Percentiles rank a stretch among this genome's conserved stretches.
phyloP scores from a whole-genome alignment of 2,329 filamentous ascomycete genomes.

The Paraphoma sp. region DNA sequence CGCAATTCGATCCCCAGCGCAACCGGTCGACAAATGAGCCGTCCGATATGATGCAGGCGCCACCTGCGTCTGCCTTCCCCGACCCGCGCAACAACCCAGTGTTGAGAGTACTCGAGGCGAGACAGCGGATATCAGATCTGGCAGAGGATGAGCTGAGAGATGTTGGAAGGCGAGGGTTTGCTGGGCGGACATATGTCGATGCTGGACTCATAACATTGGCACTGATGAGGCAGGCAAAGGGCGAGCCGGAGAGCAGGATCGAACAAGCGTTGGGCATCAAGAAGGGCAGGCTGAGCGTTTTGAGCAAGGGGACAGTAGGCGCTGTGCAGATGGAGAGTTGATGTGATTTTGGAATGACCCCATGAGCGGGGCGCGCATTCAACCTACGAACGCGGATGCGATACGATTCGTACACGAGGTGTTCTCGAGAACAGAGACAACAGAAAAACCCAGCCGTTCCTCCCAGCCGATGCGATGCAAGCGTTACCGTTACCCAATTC shows the following conservation, averaged over 20 bases:
- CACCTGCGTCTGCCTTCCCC: slow-evolving; percentile 39
- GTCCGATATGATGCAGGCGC: slow-evolving; percentile 41
- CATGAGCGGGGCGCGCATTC: slow-evolving; percentile 16
- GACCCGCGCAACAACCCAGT: slow-evolving; percentile 59
- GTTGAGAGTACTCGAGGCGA: slow-evolving; percentile 59
- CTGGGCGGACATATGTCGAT: slow-evolving; percentile 55
- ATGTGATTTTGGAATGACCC: slow-evolving; percentile 1
- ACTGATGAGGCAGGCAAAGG: slow-evolving; percentile 37
- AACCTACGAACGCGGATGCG: slow-evolving; percentile 13
- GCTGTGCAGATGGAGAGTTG: slow-evolving; percentile 24
- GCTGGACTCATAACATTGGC: slow-evolving; percentile 49
- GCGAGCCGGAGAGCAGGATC: slow-evolving; percentile 39
- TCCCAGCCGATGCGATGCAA: slow-evolving; percentile 27
- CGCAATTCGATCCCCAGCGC: slow-evolving; percentile 46
- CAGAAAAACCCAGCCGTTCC: slow-evolving; percentile 2
- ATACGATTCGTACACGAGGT: slow-evolving; percentile 24
- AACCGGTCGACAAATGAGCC: slow-evolving; percentile 30
- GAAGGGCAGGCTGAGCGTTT: slow-evolving; percentile 38
- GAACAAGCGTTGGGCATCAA: slow-evolving; percentile 41
- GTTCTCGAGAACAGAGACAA: slow-evolving; percentile 15
- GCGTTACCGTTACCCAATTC: slow-evolving; percentile 17
- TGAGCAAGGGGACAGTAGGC: slow-evolving; percentile 33
- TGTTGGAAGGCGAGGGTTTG: slow-evolving; percentile 49
- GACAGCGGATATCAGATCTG: slow-evolving; percentile 57
- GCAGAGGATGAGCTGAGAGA: slow-evolving; percentile 62